Conservation (phyloP, 2,329 filamentous ascomycete species). For the Trichoderma atroviride region DNA sequence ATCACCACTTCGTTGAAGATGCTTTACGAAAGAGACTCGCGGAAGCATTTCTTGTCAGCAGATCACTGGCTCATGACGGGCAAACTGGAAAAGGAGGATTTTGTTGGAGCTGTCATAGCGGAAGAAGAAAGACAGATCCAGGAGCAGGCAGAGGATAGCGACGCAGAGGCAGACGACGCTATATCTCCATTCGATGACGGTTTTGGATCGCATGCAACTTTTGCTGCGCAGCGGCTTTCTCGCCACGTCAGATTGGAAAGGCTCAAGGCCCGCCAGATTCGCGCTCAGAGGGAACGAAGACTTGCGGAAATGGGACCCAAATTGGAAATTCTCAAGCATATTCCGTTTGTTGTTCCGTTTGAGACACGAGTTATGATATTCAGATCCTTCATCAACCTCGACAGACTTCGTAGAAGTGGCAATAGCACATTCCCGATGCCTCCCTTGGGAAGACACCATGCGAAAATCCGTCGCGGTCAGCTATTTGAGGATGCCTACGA, state of each 20-base stretch:
- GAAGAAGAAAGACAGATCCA: conserved; percentile 83
- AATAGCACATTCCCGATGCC: conserved; percentile 28
- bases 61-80: conserved; percentile 92
- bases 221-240: conserved; percentile 61
- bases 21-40: conserved; percentile 90
- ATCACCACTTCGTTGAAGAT: conserved; percentile 81
- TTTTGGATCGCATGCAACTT: conserved; percentile 37
- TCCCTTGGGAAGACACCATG: conserved; percentile 66
- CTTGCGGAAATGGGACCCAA: conserved; percentile 81
- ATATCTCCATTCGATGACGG: conserved; percentile 39
- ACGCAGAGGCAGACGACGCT: conserved; percentile 36
- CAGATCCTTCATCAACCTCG: conserved; percentile 83
- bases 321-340: conserved; percentile 87
- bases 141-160: conserved; percentile 37
- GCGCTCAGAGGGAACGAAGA: conserved; percentile 68
- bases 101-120: conserved; percentile 80
- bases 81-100: conserved; percentile 84
- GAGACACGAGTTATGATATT: conserved; percentile 90
- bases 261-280: conserved; percentile 65
- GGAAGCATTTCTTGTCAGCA: conserved; percentile 78
- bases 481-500: conserved; percentile 86
- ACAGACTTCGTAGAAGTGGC: conserved; percentile 46
- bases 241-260: conserved; percentile 67
- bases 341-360: conserved; percentile 97
- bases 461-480: conserved; percentile 74